Base-by-base conservation (phyloP, 495 filamentous ascomycete species). In the Extremus antarcticus region DNA sequence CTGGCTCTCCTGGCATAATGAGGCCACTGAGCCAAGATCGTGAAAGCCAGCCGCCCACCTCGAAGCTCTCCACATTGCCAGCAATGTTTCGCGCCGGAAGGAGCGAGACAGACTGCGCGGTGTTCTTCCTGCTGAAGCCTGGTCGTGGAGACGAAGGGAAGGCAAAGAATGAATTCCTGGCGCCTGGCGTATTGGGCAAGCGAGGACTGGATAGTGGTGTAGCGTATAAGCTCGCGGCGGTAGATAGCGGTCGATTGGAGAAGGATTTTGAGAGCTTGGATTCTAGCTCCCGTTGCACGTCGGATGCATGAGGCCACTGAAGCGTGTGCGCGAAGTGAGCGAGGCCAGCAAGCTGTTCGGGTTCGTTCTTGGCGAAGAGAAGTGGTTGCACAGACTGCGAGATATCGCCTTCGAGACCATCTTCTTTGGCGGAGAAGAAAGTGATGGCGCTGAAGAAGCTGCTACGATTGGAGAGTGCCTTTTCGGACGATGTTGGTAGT, bases 1-100 rank as follows among this genome's bases (percentile, higher is more conserved):
- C 73, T 0, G 73, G 67, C 65, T 89, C 85, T 0, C 88, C 88
- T 0, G 88, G 88, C 24, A 92, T 68, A 39, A 92, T 79, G 22
- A 94, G 72, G 7, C 87, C 88, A 3, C 85, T 86, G 15, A 91
- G 71, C 69, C 85, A 92, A 25, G 80, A 85, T 55, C 85, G 81
- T 17, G 84, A 86, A 17, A 92, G 76, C 88, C 88, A 94, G n/a
- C 88, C 88, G 2, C 74, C 66, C 25, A 68, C 62, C 69, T 76
- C 23, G 70, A 68, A 50, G 71, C 66, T 48, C n/a, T 43, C 40
- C 2, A 1, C 38, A 20, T 47, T 20, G 16, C n/a, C 43, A 40
- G 45, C 20, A 15, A 4, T 22, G 29, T 17, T 17, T 15, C 19
- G 10, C n/a, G 55, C 51, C 11, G 55, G 25, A 10, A 51, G 19